Conservation (phyloP, 1,284 basidiomycete genomes). For the Baeospora myosura region DNA sequence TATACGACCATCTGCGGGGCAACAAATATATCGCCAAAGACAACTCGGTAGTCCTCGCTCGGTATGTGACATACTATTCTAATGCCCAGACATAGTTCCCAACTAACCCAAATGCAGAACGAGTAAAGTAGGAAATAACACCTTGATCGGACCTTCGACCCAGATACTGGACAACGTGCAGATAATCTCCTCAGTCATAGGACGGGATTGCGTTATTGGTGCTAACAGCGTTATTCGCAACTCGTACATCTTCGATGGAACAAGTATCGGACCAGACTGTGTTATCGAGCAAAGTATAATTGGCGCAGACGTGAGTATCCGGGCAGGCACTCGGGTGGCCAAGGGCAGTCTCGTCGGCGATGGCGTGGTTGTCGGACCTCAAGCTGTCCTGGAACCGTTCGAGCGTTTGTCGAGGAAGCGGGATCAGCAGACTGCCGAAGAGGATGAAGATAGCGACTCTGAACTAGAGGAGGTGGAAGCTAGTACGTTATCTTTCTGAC, state of each 20-base stretch:
- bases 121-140: slow-evolving; percentile 77
- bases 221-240: slow-evolving; percentile 54
- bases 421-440: slow-evolving; percentile 22
- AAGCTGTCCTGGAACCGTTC: slow-evolving; percentile 64
- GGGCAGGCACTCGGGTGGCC: slow-evolving; percentile 54
- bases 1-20: slow-evolving; percentile 79
- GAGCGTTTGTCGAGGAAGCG: slow-evolving; percentile 58
- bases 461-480: slow-evolving; percentile 61
- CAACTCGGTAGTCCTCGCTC: slow-evolving; percentile 64
- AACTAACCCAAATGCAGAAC: slow-evolving; percentile 37
- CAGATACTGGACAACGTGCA: slow-evolving; percentile 57
- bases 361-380: slow-evolving; percentile 70
- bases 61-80: slow-evolving; percentile 37
- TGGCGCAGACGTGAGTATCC: slow-evolving; percentile 68
- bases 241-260: slow-evolving; percentile 81
- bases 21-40: slow-evolving; percentile 82
- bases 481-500: slow-evolving; percentile 31
- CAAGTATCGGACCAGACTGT: slow-evolving; percentile 71
- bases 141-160: slow-evolving; percentile 71
- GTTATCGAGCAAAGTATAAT: slow-evolving; percentile 74
- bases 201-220: slow-evolving; percentile 65
- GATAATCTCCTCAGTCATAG: slow-evolving; percentile 70
- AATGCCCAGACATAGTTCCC: slow-evolving; percentile 3
- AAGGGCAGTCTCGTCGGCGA: slow-evolving; percentile 76
- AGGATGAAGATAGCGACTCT: slow-evolving; percentile 38